Percentiles rank a stretch among this genome's conserved stretches.
phyloP scores from a whole-genome alignment of 1,139 yeast genomes.

The Debaryomycetaceae sp. region DNA sequence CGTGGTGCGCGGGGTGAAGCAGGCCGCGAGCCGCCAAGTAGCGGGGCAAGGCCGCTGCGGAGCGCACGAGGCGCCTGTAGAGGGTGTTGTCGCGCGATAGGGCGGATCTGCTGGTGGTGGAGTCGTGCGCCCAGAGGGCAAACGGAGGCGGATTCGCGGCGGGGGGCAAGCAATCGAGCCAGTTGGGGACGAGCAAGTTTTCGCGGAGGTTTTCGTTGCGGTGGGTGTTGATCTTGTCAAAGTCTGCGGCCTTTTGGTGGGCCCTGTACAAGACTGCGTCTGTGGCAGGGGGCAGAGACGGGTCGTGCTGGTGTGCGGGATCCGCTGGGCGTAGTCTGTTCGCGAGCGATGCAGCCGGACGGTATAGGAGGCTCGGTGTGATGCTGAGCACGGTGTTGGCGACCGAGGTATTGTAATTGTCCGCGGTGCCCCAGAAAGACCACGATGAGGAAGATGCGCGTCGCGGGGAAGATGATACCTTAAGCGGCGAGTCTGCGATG shows the following conservation, averaged over 20 bases:
- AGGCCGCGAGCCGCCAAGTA: too few species aligned
- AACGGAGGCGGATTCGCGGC: conserved; percentile 8
- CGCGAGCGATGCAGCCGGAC: too few species aligned
- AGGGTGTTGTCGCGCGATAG: neutral
- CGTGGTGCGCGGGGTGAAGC: neutral
- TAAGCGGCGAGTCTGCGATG: too few species aligned
- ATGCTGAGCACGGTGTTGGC: conserved; percentile 28
- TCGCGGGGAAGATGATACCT: too few species aligned
- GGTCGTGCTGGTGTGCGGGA: too few species aligned
- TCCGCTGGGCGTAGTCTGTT: too few species aligned
- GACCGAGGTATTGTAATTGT: conserved; percentile 7
- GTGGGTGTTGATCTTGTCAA: conserved; percentile 34
- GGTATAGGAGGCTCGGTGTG: conserved; percentile 15
- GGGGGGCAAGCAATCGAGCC: conserved; percentile 29
- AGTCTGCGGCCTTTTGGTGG: conserved; percentile 31
- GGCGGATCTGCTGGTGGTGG: conserved; percentile 2
- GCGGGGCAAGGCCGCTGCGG: too few species aligned
- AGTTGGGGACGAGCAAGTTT: conserved; percentile 33
- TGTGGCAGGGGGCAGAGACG: conserved; percentile 7
- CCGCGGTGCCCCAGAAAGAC: conserved; percentile 19
- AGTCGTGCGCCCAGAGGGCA: conserved; percentile 6
- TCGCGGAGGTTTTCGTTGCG: conserved; percentile 33
- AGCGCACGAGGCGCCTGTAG: neutral
- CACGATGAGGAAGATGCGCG: conserved; percentile 18
- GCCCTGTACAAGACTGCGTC: conserved; percentile 40